Percentiles rank a stretch among this genome's conserved stretches.
Evolutionary conservation across 352 stramenopile species (phyloP).

Genomic region (Thraustochytrium sp.): DNA sequence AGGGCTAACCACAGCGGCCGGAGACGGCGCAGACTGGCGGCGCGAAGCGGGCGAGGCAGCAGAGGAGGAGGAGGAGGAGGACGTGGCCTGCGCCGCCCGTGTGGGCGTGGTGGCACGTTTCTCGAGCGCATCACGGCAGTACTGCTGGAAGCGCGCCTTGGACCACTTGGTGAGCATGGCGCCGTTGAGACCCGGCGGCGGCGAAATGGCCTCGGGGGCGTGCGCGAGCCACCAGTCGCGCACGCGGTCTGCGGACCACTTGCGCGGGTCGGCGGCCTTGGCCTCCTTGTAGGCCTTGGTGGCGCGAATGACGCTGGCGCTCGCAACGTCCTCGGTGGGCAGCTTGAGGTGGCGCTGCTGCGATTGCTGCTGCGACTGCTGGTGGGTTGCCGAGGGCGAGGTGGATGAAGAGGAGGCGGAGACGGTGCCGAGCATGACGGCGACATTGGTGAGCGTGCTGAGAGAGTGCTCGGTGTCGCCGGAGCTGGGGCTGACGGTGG

Average conservation of each 20-base stretch:
- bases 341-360: background rate
- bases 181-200: background rate
- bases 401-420: too few species aligned
- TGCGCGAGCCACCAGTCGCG: background rate
- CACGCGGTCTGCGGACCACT: background rate
- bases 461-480: conserved; percentile 52
- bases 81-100: background rate
- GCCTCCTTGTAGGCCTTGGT: conserved; percentile 12
- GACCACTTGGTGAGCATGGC: conserved; percentile 32
- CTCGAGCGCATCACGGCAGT: background rate
- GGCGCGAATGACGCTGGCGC: background rate
- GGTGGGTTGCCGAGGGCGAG: too few species aligned
- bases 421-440: conserved; percentile 45
- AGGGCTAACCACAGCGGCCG: too few species aligned
- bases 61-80: background rate
- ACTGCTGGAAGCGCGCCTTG: background rate
- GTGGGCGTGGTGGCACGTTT: background rate
- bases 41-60: background rate
- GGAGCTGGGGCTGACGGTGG: conserved; percentile 49
- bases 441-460: conserved; percentile 52
- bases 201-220: background rate
- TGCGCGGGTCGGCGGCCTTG: background rate
- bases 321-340: background rate
- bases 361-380: too few species aligned
- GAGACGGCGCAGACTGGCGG: too few species aligned